Percentiles rank a stretch among this genome's conserved stretches.
phyloP scores from a whole-genome alignment of 768 basidiomycete genomes.

The Lactarius tabidus region DNA sequence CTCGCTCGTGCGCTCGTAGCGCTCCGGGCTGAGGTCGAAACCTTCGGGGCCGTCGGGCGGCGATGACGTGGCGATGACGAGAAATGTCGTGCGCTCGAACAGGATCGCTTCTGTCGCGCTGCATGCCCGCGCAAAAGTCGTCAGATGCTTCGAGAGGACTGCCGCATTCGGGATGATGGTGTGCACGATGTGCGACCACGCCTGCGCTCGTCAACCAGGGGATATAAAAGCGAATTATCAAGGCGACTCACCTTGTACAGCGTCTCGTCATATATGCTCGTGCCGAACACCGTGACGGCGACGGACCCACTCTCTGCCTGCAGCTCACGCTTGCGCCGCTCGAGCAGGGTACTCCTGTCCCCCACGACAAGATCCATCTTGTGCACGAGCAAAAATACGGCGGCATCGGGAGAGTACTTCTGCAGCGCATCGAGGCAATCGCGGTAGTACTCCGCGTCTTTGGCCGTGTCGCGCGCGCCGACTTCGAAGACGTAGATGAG shows the following conservation, averaged over 20 bases:
- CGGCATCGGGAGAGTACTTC: conserved; percentile 76
- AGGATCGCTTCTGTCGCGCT: conserved; percentile 91
- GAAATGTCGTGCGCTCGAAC: conserved; percentile 96
- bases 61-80: conserved; percentile 87
- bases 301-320: conserved; percentile 60
- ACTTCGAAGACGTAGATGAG: conserved; percentile 99
- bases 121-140: conserved; percentile 81
- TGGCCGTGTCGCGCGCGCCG: conserved; percentile 75
- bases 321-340: conserved; percentile 70
- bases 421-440: conserved; percentile 84
- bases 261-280: conserved; percentile 96
- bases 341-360: conserved; percentile 54
- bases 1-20: conserved; percentile 86
- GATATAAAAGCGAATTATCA: neutral
- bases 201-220: conserved; percentile 44
- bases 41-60: conserved; percentile 37
- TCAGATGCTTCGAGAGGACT: conserved; percentile 83
- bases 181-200: conserved; percentile 97
- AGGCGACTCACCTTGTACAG: conserved; percentile 70
- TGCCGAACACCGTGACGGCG: conserved; percentile 74
- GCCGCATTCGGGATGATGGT: conserved; percentile 92
- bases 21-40: conserved; percentile 54
- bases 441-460: conserved; percentile 88
- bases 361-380: conserved; percentile 94
- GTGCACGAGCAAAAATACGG: conserved; percentile 87